Conservation (phyloP, 164 flowering plant species). For the Cinnamomum chago region DNA sequence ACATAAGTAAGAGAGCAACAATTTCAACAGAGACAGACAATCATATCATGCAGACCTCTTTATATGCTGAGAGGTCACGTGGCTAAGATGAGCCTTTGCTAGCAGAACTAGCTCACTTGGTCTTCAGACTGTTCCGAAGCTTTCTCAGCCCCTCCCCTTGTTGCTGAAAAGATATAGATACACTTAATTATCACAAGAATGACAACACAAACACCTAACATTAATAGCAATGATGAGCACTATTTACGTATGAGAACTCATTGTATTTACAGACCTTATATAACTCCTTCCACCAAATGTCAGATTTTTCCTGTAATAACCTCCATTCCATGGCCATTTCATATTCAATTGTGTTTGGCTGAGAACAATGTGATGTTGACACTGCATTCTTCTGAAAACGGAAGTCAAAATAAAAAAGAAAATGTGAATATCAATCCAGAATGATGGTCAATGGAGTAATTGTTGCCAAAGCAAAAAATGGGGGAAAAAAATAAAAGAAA, state of each 20-base stretch:
- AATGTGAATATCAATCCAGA: conserved; percentile 79
- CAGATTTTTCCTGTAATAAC: conserved; percentile 35
- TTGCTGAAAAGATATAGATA: conserved; percentile 9
- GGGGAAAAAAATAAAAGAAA: background rate
- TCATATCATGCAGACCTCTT: too few relatives aligned
- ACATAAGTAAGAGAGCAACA: too few relatives aligned
- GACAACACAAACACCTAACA: background rate
- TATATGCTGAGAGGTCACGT: background rate
- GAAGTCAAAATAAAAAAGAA: background rate
- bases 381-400: conserved; percentile 41
- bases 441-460: conserved; percentile 61
- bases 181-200: background rate
- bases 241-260: background rate
- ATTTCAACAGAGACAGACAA: background rate
- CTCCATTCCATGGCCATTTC: conserved; percentile 53
- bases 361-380: conserved; percentile 56
- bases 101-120: conserved; percentile 10
- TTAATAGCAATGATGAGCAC: background rate
- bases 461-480: background rate
- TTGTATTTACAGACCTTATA: conserved; percentile 33
- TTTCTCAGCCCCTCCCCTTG: conserved; percentile 24
- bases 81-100: background rate
- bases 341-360: conserved; percentile 47
- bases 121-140: conserved; percentile 14
- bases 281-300: conserved; percentile 39